A percentile compares a stretch with the other conserved stretches of the same genome.
These are phyloP conservation scores for Neurospora terricola DNA, from an alignment of 495 filamentous ascomycete species.

Conservation along the genomic window DNA sequence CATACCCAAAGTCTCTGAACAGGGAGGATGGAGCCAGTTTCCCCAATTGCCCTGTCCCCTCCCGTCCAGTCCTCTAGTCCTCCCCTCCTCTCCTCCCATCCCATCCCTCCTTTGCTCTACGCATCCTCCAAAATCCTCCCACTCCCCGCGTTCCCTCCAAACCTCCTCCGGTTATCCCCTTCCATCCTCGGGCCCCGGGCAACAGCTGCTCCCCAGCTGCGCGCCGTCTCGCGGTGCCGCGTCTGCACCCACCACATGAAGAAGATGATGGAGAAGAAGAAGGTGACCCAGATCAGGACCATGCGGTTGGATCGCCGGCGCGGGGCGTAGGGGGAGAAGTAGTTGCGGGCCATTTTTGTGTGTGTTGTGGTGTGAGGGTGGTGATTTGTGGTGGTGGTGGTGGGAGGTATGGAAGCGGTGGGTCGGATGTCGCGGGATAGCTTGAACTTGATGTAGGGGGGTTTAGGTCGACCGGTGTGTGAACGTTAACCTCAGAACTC, in stretches of 20 bases:
- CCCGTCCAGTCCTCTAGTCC: too few species aligned
- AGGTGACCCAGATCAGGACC: slow-evolving; percentile 21
- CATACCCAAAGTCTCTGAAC: too few species aligned
- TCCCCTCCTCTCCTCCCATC: too few species aligned
- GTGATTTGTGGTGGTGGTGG: too few species aligned
- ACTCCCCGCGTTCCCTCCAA: neutral
- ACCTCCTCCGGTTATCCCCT: neutral
- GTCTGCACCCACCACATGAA: slow-evolving; percentile 22
- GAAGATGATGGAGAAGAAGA: slow-evolving; percentile 19
- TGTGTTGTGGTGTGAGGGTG: neutral
- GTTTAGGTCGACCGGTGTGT: neutral
- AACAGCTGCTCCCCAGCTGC: too few species aligned
- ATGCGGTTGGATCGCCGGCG: slow-evolving; percentile 21
- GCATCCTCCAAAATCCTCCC: neutral
- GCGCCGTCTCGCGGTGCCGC: slow-evolving; percentile 8
- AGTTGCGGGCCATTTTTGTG: neutral
- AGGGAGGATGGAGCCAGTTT: too few species aligned
- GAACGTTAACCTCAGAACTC: too few species aligned
- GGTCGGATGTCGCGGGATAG: neutral
- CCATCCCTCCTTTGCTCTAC: too few species aligned
- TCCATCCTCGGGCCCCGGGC: neutral
- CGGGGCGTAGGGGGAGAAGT: slow-evolving; percentile 25
- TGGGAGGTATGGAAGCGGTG: neutral
- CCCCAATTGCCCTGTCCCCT: too few species aligned
- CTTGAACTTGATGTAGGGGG: neutral